These are phyloP conservation scores for Cicer judaicum DNA, from an alignment of 306 rosid genomes.

Conservation along the genomic window DNA sequence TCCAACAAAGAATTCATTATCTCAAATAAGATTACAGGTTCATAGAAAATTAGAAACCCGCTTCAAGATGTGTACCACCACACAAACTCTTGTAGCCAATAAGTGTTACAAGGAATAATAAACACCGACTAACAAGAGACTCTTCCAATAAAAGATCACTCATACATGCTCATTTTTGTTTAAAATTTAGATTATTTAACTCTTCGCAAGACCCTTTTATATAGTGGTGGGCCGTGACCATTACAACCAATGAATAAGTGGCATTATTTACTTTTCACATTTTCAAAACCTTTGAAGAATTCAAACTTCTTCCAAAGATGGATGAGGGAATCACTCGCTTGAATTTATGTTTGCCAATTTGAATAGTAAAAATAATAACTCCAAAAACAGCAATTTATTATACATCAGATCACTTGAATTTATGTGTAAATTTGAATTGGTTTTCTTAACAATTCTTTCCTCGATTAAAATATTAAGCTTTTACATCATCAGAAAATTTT, in stretches of 20 bases:
- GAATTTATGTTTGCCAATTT: not conserved
- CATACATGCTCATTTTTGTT: not conserved
- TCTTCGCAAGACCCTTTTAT: not conserved
- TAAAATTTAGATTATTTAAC: not conserved
- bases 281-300: not conserved
- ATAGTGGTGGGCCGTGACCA: not conserved
- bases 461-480: too few relatives aligned
- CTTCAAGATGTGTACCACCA: not conserved
- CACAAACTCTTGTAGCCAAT: not conserved
- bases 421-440: too few relatives aligned
- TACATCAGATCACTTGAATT: too few relatives aligned
- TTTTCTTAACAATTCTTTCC: too few relatives aligned
- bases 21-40: not conserved
- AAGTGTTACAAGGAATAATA: not conserved
- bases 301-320: not conserved
- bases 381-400: too few relatives aligned
- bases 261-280: slow-evolving; percentile 1
- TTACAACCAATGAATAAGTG: not conserved
- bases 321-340: not conserved
- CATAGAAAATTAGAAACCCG: not conserved
- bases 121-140: not conserved
- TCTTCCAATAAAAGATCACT: not conserved
- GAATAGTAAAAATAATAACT: not conserved
- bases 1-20: not conserved
- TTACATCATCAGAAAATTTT: too few relatives aligned